phyloP scores from a whole-genome alignment of 1,284 basidiomycete species.

The Cryptococcus sp. region DNA sequence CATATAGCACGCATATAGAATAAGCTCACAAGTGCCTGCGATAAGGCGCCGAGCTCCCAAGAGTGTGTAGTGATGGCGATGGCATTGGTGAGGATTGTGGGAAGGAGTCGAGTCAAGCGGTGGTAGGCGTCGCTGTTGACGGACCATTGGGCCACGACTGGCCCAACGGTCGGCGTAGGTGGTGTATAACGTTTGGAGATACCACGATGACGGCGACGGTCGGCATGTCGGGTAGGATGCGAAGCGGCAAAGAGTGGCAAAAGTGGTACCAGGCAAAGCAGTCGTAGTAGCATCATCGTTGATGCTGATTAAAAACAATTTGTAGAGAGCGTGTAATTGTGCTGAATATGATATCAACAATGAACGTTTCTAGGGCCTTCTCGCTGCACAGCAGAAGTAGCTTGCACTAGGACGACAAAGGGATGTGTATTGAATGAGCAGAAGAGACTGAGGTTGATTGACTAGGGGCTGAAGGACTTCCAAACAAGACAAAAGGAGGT shows the following conservation, averaged over 20 bases:
- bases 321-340: too few relatives aligned
- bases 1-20: too few relatives aligned
- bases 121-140: conserved; percentile 14
- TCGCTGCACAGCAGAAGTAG: too few relatives aligned
- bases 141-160: conserved; percentile 3
- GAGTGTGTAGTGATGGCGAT: conserved; percentile 20
- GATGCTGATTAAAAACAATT: too few relatives aligned
- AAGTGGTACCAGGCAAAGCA: not conserved
- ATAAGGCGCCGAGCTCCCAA: conserved; percentile 32
- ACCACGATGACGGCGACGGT: not conserved
- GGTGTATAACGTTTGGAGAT: not conserved
- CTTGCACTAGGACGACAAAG: too few relatives aligned
- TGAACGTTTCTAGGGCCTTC: too few relatives aligned
- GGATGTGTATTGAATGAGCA: too few relatives aligned
- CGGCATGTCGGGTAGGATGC: not conserved
- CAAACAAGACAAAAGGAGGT: too few relatives aligned
- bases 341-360: too few relatives aligned
- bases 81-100: conserved; percentile 18
- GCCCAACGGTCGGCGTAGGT: conserved; percentile 1
- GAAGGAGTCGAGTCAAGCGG: conserved; percentile 11
- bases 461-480: too few relatives aligned
- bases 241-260: not conserved
- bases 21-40: conserved; percentile 21
- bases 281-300: not conserved
- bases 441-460: too few relatives aligned